Evolutionary conservation across 768 basidiomycete genomes (phyloP).

Genomic region (Boletus huronensis): DNA sequence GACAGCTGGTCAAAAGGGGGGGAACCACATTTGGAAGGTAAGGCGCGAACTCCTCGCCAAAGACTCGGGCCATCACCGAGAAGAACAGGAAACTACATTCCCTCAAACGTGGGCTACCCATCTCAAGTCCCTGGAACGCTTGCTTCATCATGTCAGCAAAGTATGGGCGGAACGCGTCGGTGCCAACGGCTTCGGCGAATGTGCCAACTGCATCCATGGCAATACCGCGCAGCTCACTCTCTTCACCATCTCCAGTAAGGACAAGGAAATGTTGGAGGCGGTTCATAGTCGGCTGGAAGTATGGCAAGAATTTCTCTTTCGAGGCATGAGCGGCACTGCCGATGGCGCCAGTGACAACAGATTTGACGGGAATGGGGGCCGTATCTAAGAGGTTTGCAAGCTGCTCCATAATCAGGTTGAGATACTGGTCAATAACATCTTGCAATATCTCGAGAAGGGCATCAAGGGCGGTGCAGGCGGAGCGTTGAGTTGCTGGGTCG

Average conservation of each 20-base stretch:
- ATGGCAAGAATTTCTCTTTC: constrained; percentile 84
- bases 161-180: constrained; percentile 91
- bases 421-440: constrained; percentile 86
- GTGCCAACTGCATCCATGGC: constrained; percentile 99
- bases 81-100: constrained; percentile 99
- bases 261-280: constrained; percentile 86
- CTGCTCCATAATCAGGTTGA: constrained; percentile 91
- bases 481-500: constrained; percentile 80
- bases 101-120: constrained; percentile 81
- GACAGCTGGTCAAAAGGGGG: constrained; percentile 75
- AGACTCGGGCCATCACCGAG: constrained; percentile 96
- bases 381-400: constrained; percentile 83
- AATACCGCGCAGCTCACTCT: constrained; percentile 91
- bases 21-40: constrained; percentile 88
- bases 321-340: constrained; percentile 98
- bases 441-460: constrained; percentile 93
- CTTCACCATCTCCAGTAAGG: constrained; percentile 84
- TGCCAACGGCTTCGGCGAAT: constrained; percentile 94
- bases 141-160: constrained; percentile 96
- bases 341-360: constrained; percentile 95
- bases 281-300: constrained; percentile 90
- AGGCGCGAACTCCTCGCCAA: constrained; percentile 87
- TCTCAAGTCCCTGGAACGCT: constrained; percentile 84
- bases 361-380: constrained; percentile 83
- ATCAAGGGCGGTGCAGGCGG: constrained; percentile 97